Evolutionary conservation across 164 flowering plant species (phyloP).

Genomic region (Santalum album): DNA sequence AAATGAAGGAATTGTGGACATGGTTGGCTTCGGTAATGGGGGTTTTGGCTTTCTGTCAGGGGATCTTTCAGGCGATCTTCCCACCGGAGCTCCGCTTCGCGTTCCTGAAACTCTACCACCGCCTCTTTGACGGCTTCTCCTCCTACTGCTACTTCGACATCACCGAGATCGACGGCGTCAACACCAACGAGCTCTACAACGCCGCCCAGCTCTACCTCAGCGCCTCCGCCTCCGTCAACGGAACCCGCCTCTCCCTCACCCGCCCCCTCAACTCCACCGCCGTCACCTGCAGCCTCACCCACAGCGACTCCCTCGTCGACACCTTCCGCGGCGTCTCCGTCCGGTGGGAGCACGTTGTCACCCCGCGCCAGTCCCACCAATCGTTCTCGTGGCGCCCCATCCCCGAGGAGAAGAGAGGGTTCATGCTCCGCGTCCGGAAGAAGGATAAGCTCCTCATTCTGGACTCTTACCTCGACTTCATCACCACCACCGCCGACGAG

Average conservation of each 20-base stretch:
- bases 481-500: constrained; percentile 50
- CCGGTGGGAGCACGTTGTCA: constrained; percentile 72
- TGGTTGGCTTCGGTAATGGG: constrained; percentile 67
- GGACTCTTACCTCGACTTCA: constrained; percentile 47
- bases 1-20: constrained; percentile 72
- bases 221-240: constrained; percentile 42
- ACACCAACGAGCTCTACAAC: constrained; percentile 88
- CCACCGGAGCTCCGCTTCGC: constrained; percentile 75
- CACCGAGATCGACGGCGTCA: constrained; percentile 85
- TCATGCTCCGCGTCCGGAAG: constrained; percentile 57
- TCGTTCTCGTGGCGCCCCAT: constrained; percentile 63
- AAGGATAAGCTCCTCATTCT: constrained; percentile 43
- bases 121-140: constrained; percentile 46
- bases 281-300: constrained; percentile 54
- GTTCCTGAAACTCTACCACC: constrained; percentile 34
- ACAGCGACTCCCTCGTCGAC: constrained; percentile 55
- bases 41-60: constrained; percentile 64
- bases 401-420: constrained; percentile 74
- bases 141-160: constrained; percentile 81
- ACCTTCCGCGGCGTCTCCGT: constrained; percentile 42
- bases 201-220: constrained; percentile 73
- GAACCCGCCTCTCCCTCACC: constrained; percentile 50
- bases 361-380: constrained; percentile 42
- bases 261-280: constrained; percentile 54
- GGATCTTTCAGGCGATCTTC: constrained; percentile 45